A percentile compares a stretch with the other conserved stretches of the same genome.
Evolutionary conservation across 345 rosid genomes (phyloP).

Genomic region (Iberis pinnata): DNA sequence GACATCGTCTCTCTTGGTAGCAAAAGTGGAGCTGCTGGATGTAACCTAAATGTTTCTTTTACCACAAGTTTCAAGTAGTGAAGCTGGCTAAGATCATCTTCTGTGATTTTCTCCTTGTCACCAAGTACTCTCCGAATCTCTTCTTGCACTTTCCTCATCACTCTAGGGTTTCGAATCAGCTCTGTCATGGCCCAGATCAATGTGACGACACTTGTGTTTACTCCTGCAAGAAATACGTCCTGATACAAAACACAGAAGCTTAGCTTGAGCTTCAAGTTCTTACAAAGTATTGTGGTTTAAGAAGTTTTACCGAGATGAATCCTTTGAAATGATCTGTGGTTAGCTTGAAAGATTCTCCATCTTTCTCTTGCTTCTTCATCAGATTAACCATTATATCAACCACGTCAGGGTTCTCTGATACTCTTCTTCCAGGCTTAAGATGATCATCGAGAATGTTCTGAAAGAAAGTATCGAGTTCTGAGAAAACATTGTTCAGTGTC

Average conservation of each 20-base stretch:
- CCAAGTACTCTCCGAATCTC: slow-evolving; percentile 53
- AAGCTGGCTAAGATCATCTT: slow-evolving; percentile 47
- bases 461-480: slow-evolving; percentile 36
- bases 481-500: slow-evolving; percentile 28
- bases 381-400: slow-evolving; percentile 24
- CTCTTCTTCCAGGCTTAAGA: slow-evolving; percentile 27
- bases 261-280: no score
- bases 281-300: not conserved
- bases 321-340: slow-evolving; percentile 27
- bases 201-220: slow-evolving; percentile 47
- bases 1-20: slow-evolving; percentile 41
- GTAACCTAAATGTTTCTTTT: slow-evolving; percentile 58
- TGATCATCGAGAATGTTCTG: slow-evolving; percentile 40
- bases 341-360: slow-evolving; percentile 17
- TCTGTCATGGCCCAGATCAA: slow-evolving; percentile 61
- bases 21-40: slow-evolving; percentile 51
- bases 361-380: slow-evolving; percentile 21
- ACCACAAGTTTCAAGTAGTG: slow-evolving; percentile 55
- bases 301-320: slow-evolving; percentile 22
- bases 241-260: not conserved
- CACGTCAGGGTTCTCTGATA: slow-evolving; percentile 29
- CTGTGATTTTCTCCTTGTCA: slow-evolving; percentile 30
- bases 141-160: slow-evolving; percentile 47
- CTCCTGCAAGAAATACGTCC: slow-evolving; percentile 60
- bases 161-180: slow-evolving; percentile 49